Evolutionary conservation across 805 yeast species (phyloP).

Genomic region (Lachancea cidri): DNA sequence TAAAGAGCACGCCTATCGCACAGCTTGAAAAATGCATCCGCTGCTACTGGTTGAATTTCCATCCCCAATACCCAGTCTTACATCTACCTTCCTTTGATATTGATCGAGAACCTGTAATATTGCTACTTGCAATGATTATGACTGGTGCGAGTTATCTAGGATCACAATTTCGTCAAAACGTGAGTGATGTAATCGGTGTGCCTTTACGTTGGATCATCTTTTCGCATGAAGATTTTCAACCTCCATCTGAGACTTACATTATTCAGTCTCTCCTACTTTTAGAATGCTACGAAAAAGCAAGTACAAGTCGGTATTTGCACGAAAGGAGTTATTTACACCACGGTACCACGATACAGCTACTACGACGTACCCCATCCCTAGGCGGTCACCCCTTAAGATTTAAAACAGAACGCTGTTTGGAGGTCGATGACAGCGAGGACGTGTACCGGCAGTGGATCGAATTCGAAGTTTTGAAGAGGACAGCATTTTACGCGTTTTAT

Average conservation of each 20-base stretch:
- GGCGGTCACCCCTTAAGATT: conserved; percentile 58
- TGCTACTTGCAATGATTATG: conserved; percentile 51
- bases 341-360: conserved; percentile 75
- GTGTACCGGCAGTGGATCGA: conserved; percentile 59
- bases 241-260: conserved; percentile 74
- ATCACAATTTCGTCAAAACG: conserved; percentile 19
- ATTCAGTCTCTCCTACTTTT: conserved; percentile 66
- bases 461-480: conserved; percentile 69
- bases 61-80: conserved; percentile 47
- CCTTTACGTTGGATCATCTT: conserved; percentile 67
- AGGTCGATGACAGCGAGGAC: conserved; percentile 19
- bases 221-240: conserved; percentile 62
- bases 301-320: conserved; percentile 61
- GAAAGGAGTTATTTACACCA: conserved; percentile 84
- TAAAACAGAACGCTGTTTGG: conserved; percentile 24
- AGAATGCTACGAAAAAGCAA: conserved; percentile 77
- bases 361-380: conserved; percentile 68
- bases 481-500: conserved; percentile 77
- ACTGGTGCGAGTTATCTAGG: conserved; percentile 46
- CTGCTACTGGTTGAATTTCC: conserved; percentile 51
- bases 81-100: conserved; percentile 48
- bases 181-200: conserved; percentile 34
- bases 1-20: conserved; percentile 12
- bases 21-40: conserved; percentile 19
- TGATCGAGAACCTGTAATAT: conserved; percentile 43